Evolutionary conservation across 2,329 filamentous ascomycete species (phyloP).

Genomic region (Albophoma yamanashiensis): DNA sequence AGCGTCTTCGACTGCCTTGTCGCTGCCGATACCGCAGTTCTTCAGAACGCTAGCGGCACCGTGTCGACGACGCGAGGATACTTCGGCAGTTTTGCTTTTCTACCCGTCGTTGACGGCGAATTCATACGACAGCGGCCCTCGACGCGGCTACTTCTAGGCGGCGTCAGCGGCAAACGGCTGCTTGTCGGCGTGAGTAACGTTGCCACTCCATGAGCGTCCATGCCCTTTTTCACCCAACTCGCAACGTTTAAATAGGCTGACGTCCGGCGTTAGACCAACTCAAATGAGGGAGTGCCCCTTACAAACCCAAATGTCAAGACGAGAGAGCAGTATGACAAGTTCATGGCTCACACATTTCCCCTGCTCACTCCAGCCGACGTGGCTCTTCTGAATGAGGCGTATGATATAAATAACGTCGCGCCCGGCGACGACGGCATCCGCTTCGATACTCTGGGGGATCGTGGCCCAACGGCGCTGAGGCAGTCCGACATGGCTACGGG

Average conservation of each 20-base stretch:
- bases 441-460: conserved; percentile 25
- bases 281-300: conserved; percentile 26
- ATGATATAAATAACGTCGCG: conserved; percentile 11
- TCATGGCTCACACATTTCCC: conserved; percentile 22
- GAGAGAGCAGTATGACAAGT: conserved; percentile 16
- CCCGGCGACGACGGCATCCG: conserved; percentile 13
- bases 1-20: conserved; percentile 23
- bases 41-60: conserved; percentile 23
- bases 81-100: conserved; percentile 22
- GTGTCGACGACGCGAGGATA: conserved; percentile 15
- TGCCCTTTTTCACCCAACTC: not conserved
- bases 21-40: conserved; percentile 17
- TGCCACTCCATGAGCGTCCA: too few species aligned
- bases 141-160: conserved; percentile 14
- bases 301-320: conserved; percentile 23
- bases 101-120: conserved; percentile 24
- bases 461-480: conserved; percentile 34
- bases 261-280: conserved; percentile 16
- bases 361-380: conserved; percentile 19
- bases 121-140: conserved; percentile 19
- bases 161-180: conserved; percentile 20
- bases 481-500: conserved; percentile 36
- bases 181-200: conserved; percentile 14
- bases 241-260: not conserved
- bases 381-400: conserved; percentile 18